Percentiles rank a stretch among this genome's conserved stretches.
phyloP scores from a whole-genome alignment of 352 stramenopile genomes.

The Globisporangium middletonii region DNA sequence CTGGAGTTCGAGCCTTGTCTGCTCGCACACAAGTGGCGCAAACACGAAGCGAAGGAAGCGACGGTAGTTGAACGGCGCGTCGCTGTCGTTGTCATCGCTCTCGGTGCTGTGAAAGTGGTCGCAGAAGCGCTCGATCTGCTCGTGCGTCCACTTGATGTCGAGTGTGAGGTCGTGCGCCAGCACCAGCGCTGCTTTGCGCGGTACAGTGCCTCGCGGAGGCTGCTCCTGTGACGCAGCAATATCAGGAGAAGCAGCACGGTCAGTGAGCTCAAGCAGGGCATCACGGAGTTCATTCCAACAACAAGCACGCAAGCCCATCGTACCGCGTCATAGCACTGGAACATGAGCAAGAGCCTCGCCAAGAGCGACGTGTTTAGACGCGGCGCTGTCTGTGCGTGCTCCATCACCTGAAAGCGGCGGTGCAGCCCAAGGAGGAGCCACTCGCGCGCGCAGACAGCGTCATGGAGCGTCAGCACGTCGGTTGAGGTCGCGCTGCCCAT shows the following conservation, averaged over 20 bases:
- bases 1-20: slow-evolving; percentile 8
- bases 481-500: slow-evolving; percentile 26
- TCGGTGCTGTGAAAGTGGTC: slow-evolving; percentile 21
- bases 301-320: too few species aligned
- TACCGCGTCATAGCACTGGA: slow-evolving; percentile 32
- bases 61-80: slow-evolving; percentile 29
- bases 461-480: slow-evolving; percentile 20
- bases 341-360: slow-evolving; percentile 12
- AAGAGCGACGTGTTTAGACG: slow-evolving; percentile 7
- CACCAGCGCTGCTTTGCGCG: slow-evolving; percentile 24
- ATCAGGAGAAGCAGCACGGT: too few species aligned
- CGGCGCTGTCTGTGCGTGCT: neutral
- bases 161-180: slow-evolving; percentile 22
- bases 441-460: slow-evolving; percentile 23
- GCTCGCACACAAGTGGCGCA: slow-evolving; percentile 27
- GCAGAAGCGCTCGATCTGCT: slow-evolving; percentile 27
- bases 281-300: too few species aligned
- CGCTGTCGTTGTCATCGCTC: slow-evolving; percentile 12
- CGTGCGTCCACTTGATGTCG: slow-evolving; percentile 26
- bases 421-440: slow-evolving; percentile 26
- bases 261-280: too few species aligned
- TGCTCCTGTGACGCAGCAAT: neutral
- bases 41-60: slow-evolving; percentile 54
- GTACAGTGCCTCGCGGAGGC: slow-evolving; percentile 14
- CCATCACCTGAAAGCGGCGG: slow-evolving; percentile 9